Conservation (phyloP, 208 protist species). For the Trypanosoma congolense region DNA sequence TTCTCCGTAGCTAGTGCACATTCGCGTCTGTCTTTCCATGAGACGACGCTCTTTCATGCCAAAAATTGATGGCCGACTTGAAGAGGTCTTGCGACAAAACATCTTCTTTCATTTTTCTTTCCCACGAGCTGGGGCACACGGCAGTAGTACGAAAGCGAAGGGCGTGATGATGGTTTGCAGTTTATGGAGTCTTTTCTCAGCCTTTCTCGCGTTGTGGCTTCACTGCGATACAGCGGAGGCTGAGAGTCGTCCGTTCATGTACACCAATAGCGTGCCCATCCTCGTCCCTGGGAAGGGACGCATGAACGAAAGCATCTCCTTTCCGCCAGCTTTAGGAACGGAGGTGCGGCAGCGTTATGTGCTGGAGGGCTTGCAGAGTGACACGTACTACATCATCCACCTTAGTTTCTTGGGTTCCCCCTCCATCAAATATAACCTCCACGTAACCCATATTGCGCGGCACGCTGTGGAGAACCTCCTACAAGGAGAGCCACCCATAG, state of each 20-base stretch:
- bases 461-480: neutral
- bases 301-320: constrained; percentile 11
- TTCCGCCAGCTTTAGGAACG: neutral
- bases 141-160: too few species aligned
- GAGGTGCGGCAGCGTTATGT: constrained; percentile 15
- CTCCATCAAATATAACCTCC: constrained; percentile 15
- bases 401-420: constrained; percentile 19
- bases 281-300: constrained; percentile 6
- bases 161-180: neutral
- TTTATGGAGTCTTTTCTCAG: neutral
- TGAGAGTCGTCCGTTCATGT: neutral
- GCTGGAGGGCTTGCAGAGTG: constrained; percentile 5
- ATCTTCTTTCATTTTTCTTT: too few species aligned
- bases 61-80: too few species aligned
- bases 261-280: constrained; percentile 1
- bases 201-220: neutral
- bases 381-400: constrained; percentile 3
- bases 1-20: too few species aligned
- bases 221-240: neutral
- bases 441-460: constrained; percentile 4
- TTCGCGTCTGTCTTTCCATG: too few species aligned
- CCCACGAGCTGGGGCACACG: too few species aligned
- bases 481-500: neutral
- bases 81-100: too few species aligned
- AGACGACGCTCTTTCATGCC: too few species aligned